Evolutionary conservation across 148 eudicot genomes (phyloP).

Genomic region (Persicaria maculosa): DNA sequence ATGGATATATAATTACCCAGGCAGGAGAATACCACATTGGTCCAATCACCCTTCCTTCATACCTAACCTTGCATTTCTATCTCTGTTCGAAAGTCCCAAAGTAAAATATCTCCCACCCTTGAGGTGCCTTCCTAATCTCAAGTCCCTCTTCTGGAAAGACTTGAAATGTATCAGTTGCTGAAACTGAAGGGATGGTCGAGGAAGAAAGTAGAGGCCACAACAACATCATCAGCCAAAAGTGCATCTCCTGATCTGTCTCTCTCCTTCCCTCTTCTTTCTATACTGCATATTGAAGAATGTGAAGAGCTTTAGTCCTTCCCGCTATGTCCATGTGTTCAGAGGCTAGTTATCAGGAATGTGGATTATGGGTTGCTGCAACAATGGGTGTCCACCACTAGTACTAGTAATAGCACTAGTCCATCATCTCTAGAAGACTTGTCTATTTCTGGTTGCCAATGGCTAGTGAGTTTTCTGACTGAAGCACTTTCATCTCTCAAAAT

Average conservation of each 20-base stretch:
- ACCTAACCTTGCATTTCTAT: background rate
- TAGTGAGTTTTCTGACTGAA: too few relatives aligned
- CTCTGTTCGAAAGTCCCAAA: background rate
- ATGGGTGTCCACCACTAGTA: background rate
- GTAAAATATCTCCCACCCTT: background rate
- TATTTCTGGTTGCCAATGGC: too few relatives aligned
- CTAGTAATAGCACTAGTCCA: too few relatives aligned
- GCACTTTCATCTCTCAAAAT: too few relatives aligned
- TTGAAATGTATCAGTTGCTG: background rate
- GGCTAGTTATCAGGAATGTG: background rate
- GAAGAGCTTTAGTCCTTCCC: background rate
- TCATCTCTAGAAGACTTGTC: too few relatives aligned
- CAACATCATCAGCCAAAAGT: background rate
- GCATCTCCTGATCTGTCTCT: background rate
- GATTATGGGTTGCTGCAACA: background rate
- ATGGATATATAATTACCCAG: background rate
- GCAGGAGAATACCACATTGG: background rate
- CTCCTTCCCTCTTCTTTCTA: background rate
- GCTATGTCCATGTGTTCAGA: background rate
- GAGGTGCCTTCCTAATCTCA: background rate
- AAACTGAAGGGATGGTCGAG: background rate
- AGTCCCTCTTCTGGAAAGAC: background rate
- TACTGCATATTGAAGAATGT: background rate
- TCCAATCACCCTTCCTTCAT: background rate
- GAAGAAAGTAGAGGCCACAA: background rate